phyloP scores from a whole-genome alignment of 805 yeast species.

The Pichia membranifaciens region DNA sequence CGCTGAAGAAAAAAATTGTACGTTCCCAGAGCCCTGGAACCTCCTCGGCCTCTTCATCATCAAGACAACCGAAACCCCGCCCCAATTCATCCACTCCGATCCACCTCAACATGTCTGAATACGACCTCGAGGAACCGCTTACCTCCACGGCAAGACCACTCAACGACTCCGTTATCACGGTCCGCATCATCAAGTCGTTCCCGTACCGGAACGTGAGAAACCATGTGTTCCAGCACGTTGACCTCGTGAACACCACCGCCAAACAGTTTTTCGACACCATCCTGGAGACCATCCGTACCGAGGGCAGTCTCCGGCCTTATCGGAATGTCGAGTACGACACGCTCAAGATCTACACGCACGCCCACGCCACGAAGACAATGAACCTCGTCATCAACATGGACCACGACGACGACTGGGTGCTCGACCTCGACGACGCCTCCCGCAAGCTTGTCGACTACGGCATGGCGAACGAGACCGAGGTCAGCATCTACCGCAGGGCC shows the following conservation, averaged over 20 bases:
- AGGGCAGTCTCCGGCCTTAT: constrained; percentile 76
- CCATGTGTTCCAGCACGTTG: constrained; percentile 59
- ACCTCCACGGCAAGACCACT: constrained; percentile 72
- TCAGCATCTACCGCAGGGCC: constrained; percentile 67
- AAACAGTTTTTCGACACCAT: constrained; percentile 52
- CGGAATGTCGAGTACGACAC: constrained; percentile 70
- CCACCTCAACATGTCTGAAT: constrained; percentile 7
- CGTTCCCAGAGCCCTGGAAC: too few relatives aligned
- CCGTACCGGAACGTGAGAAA: constrained; percentile 85
- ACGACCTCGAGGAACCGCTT: constrained; percentile 60
- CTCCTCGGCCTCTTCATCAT: too few relatives aligned
- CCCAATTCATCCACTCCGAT: too few relatives aligned
- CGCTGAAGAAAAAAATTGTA: too few relatives aligned
- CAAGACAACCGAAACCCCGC: too few relatives aligned
- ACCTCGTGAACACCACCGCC: constrained; percentile 66
- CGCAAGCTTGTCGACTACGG: constrained; percentile 48
- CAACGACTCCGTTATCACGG: constrained; percentile 69
- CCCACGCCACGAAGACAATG: constrained; percentile 91
- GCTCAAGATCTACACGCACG: constrained; percentile 84
- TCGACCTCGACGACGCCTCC: constrained; percentile 34
- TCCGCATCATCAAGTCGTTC: constrained; percentile 85
- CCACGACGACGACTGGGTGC: constrained; percentile 65
- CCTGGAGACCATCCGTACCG: constrained; percentile 36
- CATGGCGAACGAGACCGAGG: constrained; percentile 83
- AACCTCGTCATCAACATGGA: constrained; percentile 88